Conservation (phyloP, 768 basidiomycete species). For the Mycena belliarum region DNA sequence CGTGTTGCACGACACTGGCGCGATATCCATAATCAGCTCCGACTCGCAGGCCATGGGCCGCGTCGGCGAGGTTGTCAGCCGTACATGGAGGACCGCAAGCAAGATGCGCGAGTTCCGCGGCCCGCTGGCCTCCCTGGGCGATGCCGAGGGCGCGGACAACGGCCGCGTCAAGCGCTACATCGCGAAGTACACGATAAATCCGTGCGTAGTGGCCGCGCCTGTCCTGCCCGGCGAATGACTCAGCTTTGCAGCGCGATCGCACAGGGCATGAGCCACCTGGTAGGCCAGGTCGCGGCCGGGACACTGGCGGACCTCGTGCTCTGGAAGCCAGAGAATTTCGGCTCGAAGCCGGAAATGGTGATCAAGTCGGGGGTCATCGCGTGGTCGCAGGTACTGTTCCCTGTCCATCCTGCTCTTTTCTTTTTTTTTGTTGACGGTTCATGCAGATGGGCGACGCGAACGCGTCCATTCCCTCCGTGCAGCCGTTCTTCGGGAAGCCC, state of each 20-base stretch:
- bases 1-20: constrained; percentile 87
- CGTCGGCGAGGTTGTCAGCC: constrained; percentile 88
- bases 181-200: constrained; percentile 96
- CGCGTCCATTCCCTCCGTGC: constrained; percentile 93
- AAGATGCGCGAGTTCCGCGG: constrained; percentile 87
- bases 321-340: constrained; percentile 95
- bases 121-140: constrained; percentile 69
- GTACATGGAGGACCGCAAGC: constrained; percentile 97
- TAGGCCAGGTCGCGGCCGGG: constrained; percentile 82
- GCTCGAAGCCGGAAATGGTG: constrained; percentile 90
- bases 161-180: constrained; percentile 92
- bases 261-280: constrained; percentile 85
- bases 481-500: constrained; percentile 81
- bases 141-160: constrained; percentile 75
- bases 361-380: constrained; percentile 94
- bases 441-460: constrained; percentile 94
- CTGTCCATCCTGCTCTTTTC: background rate
- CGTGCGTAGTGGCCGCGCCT: constrained; percentile 53
- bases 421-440: background rate
- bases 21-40: constrained; percentile 95
- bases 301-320: constrained; percentile 92
- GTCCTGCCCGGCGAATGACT: background rate
- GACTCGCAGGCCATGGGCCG: constrained; percentile 99
- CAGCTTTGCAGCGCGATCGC: constrained; percentile 71
- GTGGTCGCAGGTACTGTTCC: constrained; percentile 73